A percentile compares a stretch with the other conserved stretches of the same genome.
phyloP scores from a whole-genome alignment of 2,329 filamentous ascomycete species.

The Akanthomyces uredinophilus region DNA sequence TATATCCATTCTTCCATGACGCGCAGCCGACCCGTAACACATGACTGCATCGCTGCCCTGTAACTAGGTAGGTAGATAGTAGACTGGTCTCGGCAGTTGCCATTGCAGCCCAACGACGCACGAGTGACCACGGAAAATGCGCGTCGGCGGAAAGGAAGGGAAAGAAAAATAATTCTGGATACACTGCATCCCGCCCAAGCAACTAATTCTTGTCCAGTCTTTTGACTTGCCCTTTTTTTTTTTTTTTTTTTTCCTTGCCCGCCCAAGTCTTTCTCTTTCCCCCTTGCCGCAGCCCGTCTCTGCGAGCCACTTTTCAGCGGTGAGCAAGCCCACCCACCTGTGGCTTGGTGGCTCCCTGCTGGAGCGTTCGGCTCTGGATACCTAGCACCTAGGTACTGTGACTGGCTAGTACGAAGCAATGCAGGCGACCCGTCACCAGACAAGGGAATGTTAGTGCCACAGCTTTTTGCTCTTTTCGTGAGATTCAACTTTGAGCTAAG shows the following conservation, averaged over 20 bases:
- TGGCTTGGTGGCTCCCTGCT: not conserved
- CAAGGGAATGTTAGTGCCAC: not conserved
- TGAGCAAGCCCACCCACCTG: constrained; percentile 4
- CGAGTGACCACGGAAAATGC: not conserved
- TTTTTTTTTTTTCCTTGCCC: not conserved
- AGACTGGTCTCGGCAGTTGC: constrained; percentile 5
- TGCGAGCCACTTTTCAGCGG: constrained; percentile 7
- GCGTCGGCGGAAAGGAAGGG: not conserved
- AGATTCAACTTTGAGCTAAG: not conserved
- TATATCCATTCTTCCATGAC: not conserved
- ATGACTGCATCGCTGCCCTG: not conserved
- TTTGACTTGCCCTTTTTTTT: not conserved
- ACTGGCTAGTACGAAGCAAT: too few relatives aligned
- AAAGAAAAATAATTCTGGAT: not conserved
- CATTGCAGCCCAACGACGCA: not conserved
- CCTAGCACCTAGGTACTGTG: too few relatives aligned
- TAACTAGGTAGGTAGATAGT: too few relatives aligned
- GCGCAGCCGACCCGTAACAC: not conserved
- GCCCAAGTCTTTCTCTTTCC: too few relatives aligned
- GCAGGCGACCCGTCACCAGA: not conserved
- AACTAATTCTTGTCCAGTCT: not conserved
- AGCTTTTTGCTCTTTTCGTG: too few relatives aligned
- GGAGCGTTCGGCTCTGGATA: not conserved
- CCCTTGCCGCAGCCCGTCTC: not conserved
- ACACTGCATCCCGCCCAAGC: not conserved